Conservation (phyloP, 345 rosid species). For the Pugionium dolabratum region DNA sequence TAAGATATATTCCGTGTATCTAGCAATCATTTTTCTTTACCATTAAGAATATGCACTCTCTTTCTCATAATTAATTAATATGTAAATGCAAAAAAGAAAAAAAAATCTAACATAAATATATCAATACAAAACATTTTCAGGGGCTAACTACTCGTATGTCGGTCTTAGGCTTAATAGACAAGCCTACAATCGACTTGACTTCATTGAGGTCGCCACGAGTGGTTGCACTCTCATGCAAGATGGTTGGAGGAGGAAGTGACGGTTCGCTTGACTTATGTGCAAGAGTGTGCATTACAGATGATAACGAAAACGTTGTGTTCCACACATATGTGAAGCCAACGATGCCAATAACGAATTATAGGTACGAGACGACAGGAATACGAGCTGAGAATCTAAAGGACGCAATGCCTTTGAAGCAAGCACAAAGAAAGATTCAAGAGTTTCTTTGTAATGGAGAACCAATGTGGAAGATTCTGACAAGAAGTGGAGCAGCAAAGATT, state of each 20-base stretch:
- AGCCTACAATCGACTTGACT: slow-evolving; percentile 48
- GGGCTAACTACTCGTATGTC: slow-evolving; percentile 58
- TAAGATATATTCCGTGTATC: no score
- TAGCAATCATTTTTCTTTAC: no score
- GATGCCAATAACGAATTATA: slow-evolving; percentile 70
- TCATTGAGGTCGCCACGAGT: slow-evolving; percentile 51
- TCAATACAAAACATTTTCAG: slow-evolving; percentile 30
- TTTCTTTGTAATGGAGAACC: slow-evolving; percentile 88
- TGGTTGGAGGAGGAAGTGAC: slow-evolving; percentile 94
- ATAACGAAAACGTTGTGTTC: slow-evolving; percentile 70
- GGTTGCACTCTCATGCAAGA: slow-evolving; percentile 84
- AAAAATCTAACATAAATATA: no score
- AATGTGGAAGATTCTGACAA: slow-evolving; percentile 84
- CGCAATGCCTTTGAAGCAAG: slow-evolving; percentile 69
- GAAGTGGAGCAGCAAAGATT: slow-evolving; percentile 77
- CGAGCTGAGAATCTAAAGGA: slow-evolving; percentile 71
- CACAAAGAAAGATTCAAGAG: slow-evolving; percentile 78
- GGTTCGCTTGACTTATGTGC: slow-evolving; percentile 82
- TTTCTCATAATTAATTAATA: not conserved
- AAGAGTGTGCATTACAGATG: slow-evolving; percentile 77
- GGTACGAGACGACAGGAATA: slow-evolving; percentile 86
- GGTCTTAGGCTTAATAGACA: slow-evolving; percentile 65
- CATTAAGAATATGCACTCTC: no score
- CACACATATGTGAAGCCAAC: slow-evolving; percentile 75
- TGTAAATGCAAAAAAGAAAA: no score